Evolutionary conservation across 352 stramenopile genomes (phyloP).

Genomic region (Pythium myriotylum): DNA sequence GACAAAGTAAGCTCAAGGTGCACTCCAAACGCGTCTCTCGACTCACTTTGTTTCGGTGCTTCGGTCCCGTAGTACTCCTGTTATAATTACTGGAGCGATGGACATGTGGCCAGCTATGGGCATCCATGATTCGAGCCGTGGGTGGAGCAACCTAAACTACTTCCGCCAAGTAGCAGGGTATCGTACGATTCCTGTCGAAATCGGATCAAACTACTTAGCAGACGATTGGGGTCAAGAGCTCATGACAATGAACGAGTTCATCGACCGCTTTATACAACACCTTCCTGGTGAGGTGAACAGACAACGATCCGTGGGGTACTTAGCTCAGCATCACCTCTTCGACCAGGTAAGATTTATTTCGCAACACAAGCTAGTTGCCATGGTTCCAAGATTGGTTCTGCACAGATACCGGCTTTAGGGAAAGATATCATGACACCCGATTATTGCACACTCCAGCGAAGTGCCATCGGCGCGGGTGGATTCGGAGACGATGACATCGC

Average conservation of each 20-base stretch:
- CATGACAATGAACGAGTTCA: conserved; percentile 82
- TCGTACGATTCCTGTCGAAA: conserved; percentile 82
- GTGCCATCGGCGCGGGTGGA: conserved; percentile 38
- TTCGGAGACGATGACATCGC: conserved; percentile 71
- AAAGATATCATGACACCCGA: conserved; percentile 86
- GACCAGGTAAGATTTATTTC: conserved; percentile 61
- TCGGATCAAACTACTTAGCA: conserved; percentile 79
- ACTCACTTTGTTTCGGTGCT: neutral
- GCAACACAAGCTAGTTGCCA: too few species aligned
- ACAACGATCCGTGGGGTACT: conserved; percentile 48
- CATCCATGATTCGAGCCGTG: conserved; percentile 32
- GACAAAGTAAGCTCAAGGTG: conserved; percentile 37
- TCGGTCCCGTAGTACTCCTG: conserved; percentile 40
- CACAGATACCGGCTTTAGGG: conserved; percentile 74
- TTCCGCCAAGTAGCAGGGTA: conserved; percentile 67
- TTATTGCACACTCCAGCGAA: conserved; percentile 80
- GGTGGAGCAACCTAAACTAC: conserved; percentile 71
- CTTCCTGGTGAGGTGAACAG: neutral
- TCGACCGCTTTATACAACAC: conserved; percentile 57
- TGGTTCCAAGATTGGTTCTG: neutral
- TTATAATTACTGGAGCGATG: conserved; percentile 81
- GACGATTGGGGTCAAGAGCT: conserved; percentile 81
- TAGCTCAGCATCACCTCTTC: conserved; percentile 91
- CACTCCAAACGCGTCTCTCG: neutral
- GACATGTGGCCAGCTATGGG: conserved; percentile 83